These are phyloP conservation scores for Fusarium sulawesiense DNA, from an alignment of 2,329 filamentous ascomycete species.

Conservation along the genomic window DNA sequence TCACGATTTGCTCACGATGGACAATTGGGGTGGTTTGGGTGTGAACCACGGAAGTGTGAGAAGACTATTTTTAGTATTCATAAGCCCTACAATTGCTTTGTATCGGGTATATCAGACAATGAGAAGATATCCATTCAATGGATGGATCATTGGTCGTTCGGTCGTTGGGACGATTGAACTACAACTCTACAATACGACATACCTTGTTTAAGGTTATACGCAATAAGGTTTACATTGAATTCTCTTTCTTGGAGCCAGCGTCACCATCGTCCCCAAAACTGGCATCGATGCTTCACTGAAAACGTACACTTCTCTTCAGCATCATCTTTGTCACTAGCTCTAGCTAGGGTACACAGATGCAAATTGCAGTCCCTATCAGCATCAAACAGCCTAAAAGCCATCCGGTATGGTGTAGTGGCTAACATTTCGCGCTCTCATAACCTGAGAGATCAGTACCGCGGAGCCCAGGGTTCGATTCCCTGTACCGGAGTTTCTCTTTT, in stretches of 20 bases:
- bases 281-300: too few species aligned
- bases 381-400: neutral
- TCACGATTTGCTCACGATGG: neutral
- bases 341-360: rapidly evolving
- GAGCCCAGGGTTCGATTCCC: constrained; percentile 47
- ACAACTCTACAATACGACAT: neutral
- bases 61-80: neutral
- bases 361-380: rapidly evolving
- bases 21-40: neutral
- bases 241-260: neutral
- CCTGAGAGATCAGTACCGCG: constrained; percentile 41
- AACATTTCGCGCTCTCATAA: constrained; percentile 50
- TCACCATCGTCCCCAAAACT: too few species aligned
- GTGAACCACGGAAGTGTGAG: too few species aligned
- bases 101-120: neutral
- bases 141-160: neutral
- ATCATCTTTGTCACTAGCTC: neutral
- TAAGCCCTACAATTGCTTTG: neutral
- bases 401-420: constrained; percentile 52
- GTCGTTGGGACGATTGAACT: neutral
- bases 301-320: too few species aligned
- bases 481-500: constrained; percentile 41
- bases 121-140: neutral
- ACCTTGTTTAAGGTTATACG: neutral
- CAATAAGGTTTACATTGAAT: neutral